phyloP scores from a whole-genome alignment of 768 basidiomycete genomes.

The Cantharellus anzutake region DNA sequence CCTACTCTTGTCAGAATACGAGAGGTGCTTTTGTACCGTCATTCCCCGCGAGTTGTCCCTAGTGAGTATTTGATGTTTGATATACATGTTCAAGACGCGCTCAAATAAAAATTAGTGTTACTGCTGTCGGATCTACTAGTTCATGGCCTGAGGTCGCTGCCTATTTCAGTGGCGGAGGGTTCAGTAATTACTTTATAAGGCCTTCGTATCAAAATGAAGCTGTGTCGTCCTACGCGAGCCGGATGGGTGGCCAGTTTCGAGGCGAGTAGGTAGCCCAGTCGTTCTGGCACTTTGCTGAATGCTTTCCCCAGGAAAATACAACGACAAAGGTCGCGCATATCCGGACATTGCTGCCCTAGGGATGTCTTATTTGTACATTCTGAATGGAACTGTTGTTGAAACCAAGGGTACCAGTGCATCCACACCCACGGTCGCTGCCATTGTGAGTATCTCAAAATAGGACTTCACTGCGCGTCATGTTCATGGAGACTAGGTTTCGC shows the following conservation, averaged over 20 bases:
- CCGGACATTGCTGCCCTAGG: constrained; percentile 54
- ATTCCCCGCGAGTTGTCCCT: constrained; percentile 5
- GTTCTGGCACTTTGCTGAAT: constrained; percentile 25
- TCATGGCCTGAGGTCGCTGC: constrained; percentile 40
- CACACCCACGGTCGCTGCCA: constrained; percentile 45
- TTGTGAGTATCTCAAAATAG: neutral
- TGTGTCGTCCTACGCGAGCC: constrained; percentile 21
- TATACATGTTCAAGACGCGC: neutral
- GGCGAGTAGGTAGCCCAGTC: too few relatives aligned
- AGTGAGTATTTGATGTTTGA: constrained; percentile 14
- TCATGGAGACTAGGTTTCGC: constrained; percentile 4
- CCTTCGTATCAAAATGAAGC: constrained; percentile 34
- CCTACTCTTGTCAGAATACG: constrained; percentile 4
- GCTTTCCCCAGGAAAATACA: constrained; percentile 31
- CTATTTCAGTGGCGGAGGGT: constrained; percentile 52
- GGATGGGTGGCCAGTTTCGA: too few relatives aligned
- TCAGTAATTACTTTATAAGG: constrained; percentile 41
- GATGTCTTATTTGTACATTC: constrained; percentile 28
- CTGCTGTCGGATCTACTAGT: constrained; percentile 48
- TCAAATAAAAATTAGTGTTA: constrained; percentile 28
- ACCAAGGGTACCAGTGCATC: constrained; percentile 49
- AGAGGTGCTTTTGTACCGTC: constrained; percentile 1
- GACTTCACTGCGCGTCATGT: too few relatives aligned
- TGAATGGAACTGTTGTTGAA: constrained; percentile 19
- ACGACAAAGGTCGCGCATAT: constrained; percentile 13